Conservation (phyloP, 176 grass and related monocot species). For the Ananas comosus region DNA sequence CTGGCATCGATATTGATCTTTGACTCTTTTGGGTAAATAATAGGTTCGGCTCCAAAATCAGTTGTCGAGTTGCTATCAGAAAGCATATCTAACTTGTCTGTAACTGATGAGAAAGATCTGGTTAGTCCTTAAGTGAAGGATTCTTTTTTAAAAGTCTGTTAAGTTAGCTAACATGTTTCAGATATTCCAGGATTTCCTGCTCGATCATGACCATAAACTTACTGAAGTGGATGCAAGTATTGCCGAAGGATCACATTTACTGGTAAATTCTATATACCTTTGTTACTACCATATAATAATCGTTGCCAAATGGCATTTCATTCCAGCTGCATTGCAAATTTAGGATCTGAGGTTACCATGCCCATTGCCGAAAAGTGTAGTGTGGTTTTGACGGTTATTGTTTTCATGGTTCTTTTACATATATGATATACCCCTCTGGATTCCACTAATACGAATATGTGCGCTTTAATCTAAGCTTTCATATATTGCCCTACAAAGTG, state of each 20-base stretch:
- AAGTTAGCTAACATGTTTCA: conserved; percentile 6
- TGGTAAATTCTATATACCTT: conserved; percentile 26
- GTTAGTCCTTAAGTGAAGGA: conserved; percentile 25
- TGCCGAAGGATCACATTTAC: conserved; percentile 31
- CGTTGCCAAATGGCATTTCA: not conserved
- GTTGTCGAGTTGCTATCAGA: conserved; percentile 89
- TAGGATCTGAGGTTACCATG: not conserved
- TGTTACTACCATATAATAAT: not conserved
- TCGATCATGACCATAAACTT: conserved; percentile 76
- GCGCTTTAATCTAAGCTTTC: no score
- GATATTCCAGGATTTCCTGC: conserved; percentile 64
- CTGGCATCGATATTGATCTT: conserved; percentile 1
- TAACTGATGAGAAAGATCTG: conserved; percentile 70
- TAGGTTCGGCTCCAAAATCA: conserved; percentile 81
- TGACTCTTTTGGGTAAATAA: conserved; percentile 16
- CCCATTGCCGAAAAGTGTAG: not conserved
- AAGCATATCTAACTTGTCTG: conserved; percentile 65
- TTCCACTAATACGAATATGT: no score
- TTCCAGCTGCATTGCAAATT: not conserved
- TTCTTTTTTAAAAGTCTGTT: conserved; percentile 6
- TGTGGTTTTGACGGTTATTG: no score
- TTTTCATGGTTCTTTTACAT: no score
- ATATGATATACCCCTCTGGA: no score
- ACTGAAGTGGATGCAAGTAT: conserved; percentile 34
- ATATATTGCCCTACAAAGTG: no score